Evolutionary conservation across 768 basidiomycete species (phyloP).

Genomic region (Tricholoma terreum): DNA sequence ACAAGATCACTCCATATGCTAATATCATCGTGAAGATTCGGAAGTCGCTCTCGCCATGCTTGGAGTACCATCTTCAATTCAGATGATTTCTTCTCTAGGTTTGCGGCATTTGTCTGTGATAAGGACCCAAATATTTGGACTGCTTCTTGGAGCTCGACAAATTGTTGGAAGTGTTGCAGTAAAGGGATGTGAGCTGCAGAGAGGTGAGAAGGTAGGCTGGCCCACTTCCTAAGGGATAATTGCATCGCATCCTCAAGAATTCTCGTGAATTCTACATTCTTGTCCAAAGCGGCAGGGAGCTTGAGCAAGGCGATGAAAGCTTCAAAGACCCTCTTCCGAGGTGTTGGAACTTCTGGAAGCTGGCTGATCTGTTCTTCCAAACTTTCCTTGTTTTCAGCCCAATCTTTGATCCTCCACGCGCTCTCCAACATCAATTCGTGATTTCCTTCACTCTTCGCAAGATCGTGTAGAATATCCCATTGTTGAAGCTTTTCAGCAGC

Average conservation of each 20-base stretch:
- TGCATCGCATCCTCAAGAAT: conserved; percentile 97
- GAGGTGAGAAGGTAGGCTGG: conserved; percentile 78
- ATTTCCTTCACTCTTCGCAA: conserved; percentile 85
- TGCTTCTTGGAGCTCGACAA: conserved; percentile 95
- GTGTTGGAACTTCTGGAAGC: conserved; percentile 85
- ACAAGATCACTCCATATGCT: conserved; percentile 99
- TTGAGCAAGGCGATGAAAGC: conserved; percentile 90
- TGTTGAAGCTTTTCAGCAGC: conserved; percentile 95
- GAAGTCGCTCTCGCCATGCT: conserved; percentile 95
- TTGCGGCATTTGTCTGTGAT: conserved; percentile 78
- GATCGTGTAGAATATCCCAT: conserved; percentile 93
- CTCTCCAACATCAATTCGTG: conserved; percentile 92
- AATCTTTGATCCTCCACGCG: conserved; percentile 92
- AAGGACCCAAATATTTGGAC: conserved; percentile 92
- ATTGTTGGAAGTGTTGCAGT: conserved; percentile 97
- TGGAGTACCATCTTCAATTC: conserved; percentile 96
- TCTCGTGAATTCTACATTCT: conserved; percentile 84
- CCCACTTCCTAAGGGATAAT: conserved; percentile 94
- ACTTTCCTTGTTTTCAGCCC: conserved; percentile 74
- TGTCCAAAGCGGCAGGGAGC: conserved; percentile 74
- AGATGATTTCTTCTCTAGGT: conserved; percentile 91
- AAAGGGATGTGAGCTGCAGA: conserved; percentile 93
- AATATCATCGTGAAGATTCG: conserved; percentile 95
- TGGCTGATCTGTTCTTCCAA: conserved; percentile 80
- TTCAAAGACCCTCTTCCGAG: conserved; percentile 96